These are phyloP conservation scores for Kwoniella sp. DNA, from an alignment of 768 basidiomycete species.

Conservation along the genomic window DNA sequence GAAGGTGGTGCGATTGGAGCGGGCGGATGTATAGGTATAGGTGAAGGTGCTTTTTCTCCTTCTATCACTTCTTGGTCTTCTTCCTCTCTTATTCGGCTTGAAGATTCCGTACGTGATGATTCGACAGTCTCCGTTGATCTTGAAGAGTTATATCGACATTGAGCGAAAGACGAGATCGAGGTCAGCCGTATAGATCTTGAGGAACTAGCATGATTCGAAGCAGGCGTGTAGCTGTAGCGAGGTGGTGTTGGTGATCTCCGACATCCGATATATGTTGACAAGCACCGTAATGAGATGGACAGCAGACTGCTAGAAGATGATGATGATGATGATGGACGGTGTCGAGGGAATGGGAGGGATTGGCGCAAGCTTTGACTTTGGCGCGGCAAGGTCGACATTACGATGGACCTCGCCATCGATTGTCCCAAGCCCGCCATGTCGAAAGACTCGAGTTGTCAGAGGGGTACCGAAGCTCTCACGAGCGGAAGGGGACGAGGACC, in stretches of 20 bases:
- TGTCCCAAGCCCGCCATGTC: slow-evolving; percentile 8
- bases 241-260: slow-evolving; percentile 4
- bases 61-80: slow-evolving; percentile 8
- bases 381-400: neutral
- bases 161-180: neutral
- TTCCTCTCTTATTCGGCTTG: slow-evolving; percentile 2
- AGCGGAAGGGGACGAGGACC: neutral
- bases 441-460: neutral
- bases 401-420: slow-evolving; percentile 23
- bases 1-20: slow-evolving; percentile 23
- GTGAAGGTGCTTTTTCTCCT: slow-evolving; percentile 27
- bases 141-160: slow-evolving; percentile 17
- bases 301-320: neutral
- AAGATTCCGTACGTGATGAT: neutral
- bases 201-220: neutral
- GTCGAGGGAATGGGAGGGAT: neutral
- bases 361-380: neutral
- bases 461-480: neutral
- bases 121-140: neutral
- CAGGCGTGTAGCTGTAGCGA: slow-evolving; percentile 5
- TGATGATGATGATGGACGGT: neutral
- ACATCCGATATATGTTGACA: slow-evolving; percentile 15
- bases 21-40: slow-evolving; percentile 23
- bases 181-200: neutral
- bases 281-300: neutral